Evolutionary conservation across 2,329 filamentous ascomycete genomes (phyloP).

Genomic region (Zasmidium angulare): DNA sequence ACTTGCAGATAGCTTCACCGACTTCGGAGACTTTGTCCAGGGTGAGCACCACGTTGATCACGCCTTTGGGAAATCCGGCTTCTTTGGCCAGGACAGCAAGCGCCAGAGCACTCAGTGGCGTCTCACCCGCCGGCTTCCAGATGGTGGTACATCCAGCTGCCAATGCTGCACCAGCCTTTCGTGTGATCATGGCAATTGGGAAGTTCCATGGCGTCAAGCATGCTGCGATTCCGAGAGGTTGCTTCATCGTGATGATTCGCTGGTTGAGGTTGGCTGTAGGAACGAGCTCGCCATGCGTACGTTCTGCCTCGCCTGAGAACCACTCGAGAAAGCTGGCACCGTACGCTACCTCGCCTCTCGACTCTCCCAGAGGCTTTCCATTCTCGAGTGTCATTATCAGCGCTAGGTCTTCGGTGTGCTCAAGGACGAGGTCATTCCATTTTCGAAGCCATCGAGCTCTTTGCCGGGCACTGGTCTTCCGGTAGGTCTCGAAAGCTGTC

Average conservation of each 20-base stretch:
- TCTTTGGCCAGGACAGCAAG: slow-evolving; percentile 29
- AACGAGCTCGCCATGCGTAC: slow-evolving; percentile 27
- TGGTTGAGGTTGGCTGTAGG: slow-evolving; percentile 23
- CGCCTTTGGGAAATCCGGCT: slow-evolving; percentile 31
- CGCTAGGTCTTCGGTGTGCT: slow-evolving; percentile 33
- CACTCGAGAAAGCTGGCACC: slow-evolving; percentile 33
- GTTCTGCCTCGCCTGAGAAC: slow-evolving; percentile 33
- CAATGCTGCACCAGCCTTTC: slow-evolving; percentile 34
- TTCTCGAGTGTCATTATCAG: slow-evolving; percentile 35
- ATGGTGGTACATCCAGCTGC: slow-evolving; percentile 37
- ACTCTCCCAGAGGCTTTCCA: slow-evolving; percentile 33
- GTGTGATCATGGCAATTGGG: slow-evolving; percentile 40
- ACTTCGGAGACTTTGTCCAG: slow-evolving; percentile 24
- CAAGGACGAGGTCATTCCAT: slow-evolving; percentile 30
- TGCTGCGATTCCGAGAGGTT: slow-evolving; percentile 31
- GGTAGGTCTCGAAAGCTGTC: slow-evolving; percentile 24
- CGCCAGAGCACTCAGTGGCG: slow-evolving; percentile 31
- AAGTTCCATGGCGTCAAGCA: slow-evolving; percentile 35
- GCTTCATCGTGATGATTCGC: slow-evolving; percentile 28
- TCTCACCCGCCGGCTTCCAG: slow-evolving; percentile 34
- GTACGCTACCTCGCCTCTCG: slow-evolving; percentile 33
- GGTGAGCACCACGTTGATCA: slow-evolving; percentile 29
- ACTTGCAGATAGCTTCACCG: slow-evolving; percentile 24
- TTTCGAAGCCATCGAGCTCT: slow-evolving; percentile 29
- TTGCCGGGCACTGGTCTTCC: slow-evolving; percentile 24